A percentile compares a stretch with the other conserved stretches of the same genome.
Conservation (phyloP, 1,284 basidiomycete genomes). For the Fomitopsis betulina region DNA sequence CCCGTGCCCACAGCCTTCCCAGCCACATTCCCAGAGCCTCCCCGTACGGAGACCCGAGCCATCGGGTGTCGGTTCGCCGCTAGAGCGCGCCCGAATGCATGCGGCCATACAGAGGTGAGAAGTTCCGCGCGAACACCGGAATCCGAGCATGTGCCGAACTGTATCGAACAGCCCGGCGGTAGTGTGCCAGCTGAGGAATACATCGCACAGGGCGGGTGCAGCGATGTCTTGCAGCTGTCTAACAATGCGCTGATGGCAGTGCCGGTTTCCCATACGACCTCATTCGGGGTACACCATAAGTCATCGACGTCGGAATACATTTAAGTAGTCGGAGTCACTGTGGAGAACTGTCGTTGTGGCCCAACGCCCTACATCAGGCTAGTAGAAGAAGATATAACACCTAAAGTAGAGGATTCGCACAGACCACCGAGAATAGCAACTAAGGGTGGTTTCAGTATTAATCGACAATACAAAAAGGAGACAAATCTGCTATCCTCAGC, state of each 20-base stretch:
- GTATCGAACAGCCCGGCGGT: background rate
- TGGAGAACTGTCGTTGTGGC: too few species aligned
- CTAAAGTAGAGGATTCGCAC: background rate
- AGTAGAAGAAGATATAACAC: background rate
- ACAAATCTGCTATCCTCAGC: background rate
- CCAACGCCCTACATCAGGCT: background rate
- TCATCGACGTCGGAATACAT: background rate
- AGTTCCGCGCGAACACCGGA: background rate
- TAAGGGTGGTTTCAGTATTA: too few species aligned
- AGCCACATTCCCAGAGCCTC: background rate
- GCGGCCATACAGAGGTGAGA: background rate
- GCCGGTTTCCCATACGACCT: background rate
- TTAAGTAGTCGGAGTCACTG: too few species aligned
- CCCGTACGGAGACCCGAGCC: background rate
- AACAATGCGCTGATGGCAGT: background rate
- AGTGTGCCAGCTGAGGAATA: background rate
- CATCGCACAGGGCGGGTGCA: background rate
- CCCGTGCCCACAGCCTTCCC: background rate
- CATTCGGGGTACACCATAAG: background rate
- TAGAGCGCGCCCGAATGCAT: background rate
- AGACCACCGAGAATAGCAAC: background rate
- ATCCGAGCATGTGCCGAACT: background rate
- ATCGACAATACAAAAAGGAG: background rate
- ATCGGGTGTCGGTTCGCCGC: background rate
- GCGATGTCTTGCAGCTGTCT: background rate